Base-by-base conservation (phyloP, 2,329 filamentous ascomycete species). In the Penicillium sp. region DNA sequence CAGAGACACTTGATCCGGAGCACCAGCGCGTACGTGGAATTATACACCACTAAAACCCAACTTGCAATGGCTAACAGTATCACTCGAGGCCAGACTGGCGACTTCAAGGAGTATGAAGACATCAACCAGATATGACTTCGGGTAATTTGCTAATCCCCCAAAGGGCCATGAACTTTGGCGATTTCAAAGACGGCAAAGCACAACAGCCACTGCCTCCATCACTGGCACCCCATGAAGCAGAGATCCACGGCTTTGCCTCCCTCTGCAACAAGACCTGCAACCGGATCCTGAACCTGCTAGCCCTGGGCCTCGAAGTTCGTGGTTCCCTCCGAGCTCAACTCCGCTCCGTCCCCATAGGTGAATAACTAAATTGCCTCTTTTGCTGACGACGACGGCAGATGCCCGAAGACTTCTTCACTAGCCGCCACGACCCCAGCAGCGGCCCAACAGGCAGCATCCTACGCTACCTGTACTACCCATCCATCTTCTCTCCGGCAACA, bases 91-190 rank as follows among this genome's bases (percentile, higher is more conserved):
- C 49, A 88, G 83, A 74, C 82, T 20, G 87, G 87, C 11, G 89
- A 95, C 59, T 88, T 87, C 55, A 95, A 95, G 74, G 87, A 95
- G 87, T 90, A 68, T 57, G 70, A 55, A 27, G 4, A n/a, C 15
- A 30, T 4, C n/a, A n/a, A 27, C 5, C 23, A 33, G 19, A 19
- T 18, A 29, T 11, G 29, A 28, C 2, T 8, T 21, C 17, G 26
- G 18, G 6, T 9, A 36, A n/a, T 4, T 5, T 34, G 46, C 38
- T 40, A 20, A 32, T 44, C 34, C 14, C 11, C 25, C 14, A 25
- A 51, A 93, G 89, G 71, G 88, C 85, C 25, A 91, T 97, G 75
- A 98, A 97, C 70, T 85, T 97, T 59, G 87, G 84, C 50, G 80
- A 87, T 53, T 94, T 93, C 60, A 60, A 72, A 41, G 54, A 80